Conservation (phyloP, 164 flowering plant species). For the grape (Vitis vinifera) region ASM3070453v1 NC_081808.1:20937501-20938000, state of each 20-base stretch:
- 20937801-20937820: conserved; percentile 29
- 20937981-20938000: conserved; percentile 24
- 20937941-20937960: conserved; percentile 32
- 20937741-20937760: conserved; percentile 82
- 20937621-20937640: conserved; percentile 74
- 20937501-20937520: conserved; percentile 56
- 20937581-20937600: conserved; percentile 67
- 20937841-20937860: conserved; percentile 60
- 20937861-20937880: conserved; percentile 51
- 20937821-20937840: conserved; percentile 51
- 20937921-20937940: conserved; percentile 32
- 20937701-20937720: conserved; percentile 91
- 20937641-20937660: conserved; percentile 71
- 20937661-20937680: conserved; percentile 84
- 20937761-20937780: conserved; percentile 77
- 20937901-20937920: conserved; percentile 25
- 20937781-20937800: conserved; percentile 47
- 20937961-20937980: conserved; percentile 26
- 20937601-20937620: conserved; percentile 69
- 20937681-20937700: conserved; percentile 90
- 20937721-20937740: conserved; percentile 81
- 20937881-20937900: conserved; percentile 27
- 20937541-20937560: conserved; percentile 58
- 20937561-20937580: conserved; percentile 65
- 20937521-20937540: conserved; percentile 71